These are phyloP conservation scores for Saturnispora silvae DNA, from an alignment of 805 yeast species.

Conservation along the genomic window DNA sequence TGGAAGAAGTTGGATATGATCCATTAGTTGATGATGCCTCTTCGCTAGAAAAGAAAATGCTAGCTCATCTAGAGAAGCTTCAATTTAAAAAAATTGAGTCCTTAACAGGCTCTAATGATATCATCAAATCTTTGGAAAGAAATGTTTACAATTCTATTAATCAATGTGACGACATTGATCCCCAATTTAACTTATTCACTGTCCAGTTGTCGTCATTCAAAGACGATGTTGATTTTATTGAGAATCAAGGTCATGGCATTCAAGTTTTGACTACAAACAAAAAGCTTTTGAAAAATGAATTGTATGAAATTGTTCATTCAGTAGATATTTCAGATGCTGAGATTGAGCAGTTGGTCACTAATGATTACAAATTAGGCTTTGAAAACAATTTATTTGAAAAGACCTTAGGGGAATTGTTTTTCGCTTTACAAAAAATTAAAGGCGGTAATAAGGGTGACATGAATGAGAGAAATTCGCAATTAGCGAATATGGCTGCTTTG, in stretches of 20 bases:
- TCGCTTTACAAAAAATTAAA: constrained; percentile 55
- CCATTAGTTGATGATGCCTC: constrained; percentile 49
- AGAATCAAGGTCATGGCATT: constrained; percentile 65
- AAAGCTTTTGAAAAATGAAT: constrained; percentile 59
- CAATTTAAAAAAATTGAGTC: constrained; percentile 54
- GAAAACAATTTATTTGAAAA: constrained; percentile 39
- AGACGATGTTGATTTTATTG: constrained; percentile 61
- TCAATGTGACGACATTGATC: constrained; percentile 48
- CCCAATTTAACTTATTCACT: constrained; percentile 42
- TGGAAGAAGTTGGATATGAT: constrained; percentile 73
- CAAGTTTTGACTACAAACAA: constrained; percentile 79
- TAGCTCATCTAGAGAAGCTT: constrained; percentile 46
- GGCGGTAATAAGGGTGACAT: constrained; percentile 26
- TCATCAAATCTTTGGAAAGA: constrained; percentile 32
- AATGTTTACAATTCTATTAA: constrained; percentile 33
- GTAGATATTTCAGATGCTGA: constrained; percentile 54
- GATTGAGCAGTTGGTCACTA: constrained; percentile 34
- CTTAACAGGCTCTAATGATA: constrained; percentile 31
- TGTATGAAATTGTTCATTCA: constrained; percentile 53
- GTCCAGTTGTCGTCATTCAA: constrained; percentile 55
- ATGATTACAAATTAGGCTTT: constrained; percentile 39
- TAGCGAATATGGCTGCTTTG: constrained; percentile 63
- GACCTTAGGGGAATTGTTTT: constrained; percentile 44
- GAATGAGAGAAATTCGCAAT: constrained; percentile 19
- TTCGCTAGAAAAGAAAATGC: constrained; percentile 45